A percentile compares a stretch with the other conserved stretches of the same genome.
These are phyloP conservation scores for Chlamydomonas sphaeroides DNA, from an alignment of 139 green algal genomes.

Conservation along the genomic window DNA sequence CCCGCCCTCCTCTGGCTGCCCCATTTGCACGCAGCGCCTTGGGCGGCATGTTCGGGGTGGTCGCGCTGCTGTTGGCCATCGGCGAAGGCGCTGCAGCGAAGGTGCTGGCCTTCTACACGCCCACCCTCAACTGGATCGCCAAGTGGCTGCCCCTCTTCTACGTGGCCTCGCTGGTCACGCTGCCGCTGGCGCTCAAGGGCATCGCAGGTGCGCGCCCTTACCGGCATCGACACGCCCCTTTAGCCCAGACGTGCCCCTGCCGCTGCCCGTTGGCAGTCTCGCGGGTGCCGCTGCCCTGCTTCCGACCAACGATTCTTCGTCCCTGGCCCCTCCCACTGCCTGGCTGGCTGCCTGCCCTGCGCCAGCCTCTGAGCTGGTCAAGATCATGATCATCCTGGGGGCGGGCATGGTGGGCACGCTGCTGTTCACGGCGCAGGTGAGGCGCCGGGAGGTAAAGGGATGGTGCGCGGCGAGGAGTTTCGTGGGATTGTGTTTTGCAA, in stretches of 20 bases:
- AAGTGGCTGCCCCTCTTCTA: constrained; percentile 94
- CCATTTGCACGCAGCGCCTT: constrained; percentile 48
- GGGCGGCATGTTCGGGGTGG: constrained; percentile 70
- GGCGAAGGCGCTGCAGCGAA: constrained; percentile 52
- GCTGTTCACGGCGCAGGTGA: constrained; percentile 65
- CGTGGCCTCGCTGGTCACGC: constrained; percentile 82
- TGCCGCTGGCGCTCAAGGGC: constrained; percentile 77
- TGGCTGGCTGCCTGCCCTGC: too few species aligned
- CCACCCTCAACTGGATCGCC: constrained; percentile 83
- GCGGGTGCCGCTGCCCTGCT: too few species aligned
- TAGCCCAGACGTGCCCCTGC: too few species aligned
- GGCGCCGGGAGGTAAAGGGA: not conserved
- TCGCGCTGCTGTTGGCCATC: constrained; percentile 54
- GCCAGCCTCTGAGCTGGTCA: constrained; percentile 37
- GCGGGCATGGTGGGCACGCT: constrained; percentile 72
- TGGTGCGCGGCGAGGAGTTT: too few species aligned
- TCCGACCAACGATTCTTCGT: too few species aligned
- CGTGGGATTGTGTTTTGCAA: too few species aligned
- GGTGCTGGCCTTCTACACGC: constrained; percentile 64
- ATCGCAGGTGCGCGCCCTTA: constrained; percentile 60
- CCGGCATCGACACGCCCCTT: not conserved
- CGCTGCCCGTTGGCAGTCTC: not conserved
- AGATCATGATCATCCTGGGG: constrained; percentile 55
- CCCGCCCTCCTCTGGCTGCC: too few species aligned
- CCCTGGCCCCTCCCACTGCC: too few species aligned